Evolutionary conservation across 2,329 filamentous ascomycete genomes (phyloP), one percentile per base, ranked within the genome.

Genomic region (Penicillium fuscoglaucum): DNA sequence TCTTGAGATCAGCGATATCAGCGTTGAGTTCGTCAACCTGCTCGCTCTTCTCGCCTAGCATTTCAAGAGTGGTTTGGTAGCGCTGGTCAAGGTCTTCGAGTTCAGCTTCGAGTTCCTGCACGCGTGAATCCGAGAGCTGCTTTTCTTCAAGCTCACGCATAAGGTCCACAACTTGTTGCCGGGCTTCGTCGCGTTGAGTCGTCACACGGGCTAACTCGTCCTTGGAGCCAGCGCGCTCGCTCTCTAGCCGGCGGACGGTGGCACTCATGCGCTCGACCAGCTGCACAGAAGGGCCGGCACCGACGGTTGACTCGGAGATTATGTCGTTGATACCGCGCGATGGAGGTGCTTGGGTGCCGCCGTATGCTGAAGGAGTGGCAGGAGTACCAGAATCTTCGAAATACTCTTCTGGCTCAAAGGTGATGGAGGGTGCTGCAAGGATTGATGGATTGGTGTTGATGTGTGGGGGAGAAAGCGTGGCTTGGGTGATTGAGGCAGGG

Each of bases 21-120:
- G 90, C 88, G 74, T 83, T 87, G 65, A 99, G 79, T 80, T 99
- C 95, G 71, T 96, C 92, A 2, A 96, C 93, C 70, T 89, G 80
- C 80, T 99, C 95, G 74, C 91, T 96, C 84, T 96, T 96, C 83
- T 99, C 95, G 1, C 95, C 95, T 57, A 99, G 78, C 86, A 98
- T 88, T 78, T 98, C 93, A 53, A 99, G 80, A 59, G 91, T 96
- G 15, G 92, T 95, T 72, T 96, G 87, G 72, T 98, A 96, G 68
- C 93, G 83, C 61, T 85, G 80, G 68, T 90, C 87, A 63, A 97
- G 80, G 43, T 85, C 84, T 29, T 77, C 78, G 50, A 96, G 79
- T 66, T 91, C 84, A 46, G 76, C 78, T 73, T 96, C 88, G 15
- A 97, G 74, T 59, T 83, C 81, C 21, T 80, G 78, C 0, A 92